A percentile compares a stretch with the other conserved stretches of the same genome.
phyloP scores from a whole-genome alignment of 768 basidiomycete genomes.

The Pleurotus citrinopileatus region DNA sequence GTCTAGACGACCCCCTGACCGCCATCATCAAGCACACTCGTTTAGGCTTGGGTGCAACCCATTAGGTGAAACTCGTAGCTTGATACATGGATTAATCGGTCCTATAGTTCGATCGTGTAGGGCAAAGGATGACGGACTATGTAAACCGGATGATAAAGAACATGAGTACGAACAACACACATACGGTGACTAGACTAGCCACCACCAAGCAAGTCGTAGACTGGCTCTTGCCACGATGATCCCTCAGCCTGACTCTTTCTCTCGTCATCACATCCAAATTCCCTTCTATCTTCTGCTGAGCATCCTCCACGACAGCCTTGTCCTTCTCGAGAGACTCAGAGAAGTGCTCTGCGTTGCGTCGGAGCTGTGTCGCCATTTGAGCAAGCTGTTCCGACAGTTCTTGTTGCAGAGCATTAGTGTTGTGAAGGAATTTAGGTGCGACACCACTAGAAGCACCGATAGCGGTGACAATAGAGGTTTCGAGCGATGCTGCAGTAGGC shows the following conservation, averaged over 20 bases:
- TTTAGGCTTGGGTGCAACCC: conserved; percentile 84
- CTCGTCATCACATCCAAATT: conserved; percentile 69
- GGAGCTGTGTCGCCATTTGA: conserved; percentile 86
- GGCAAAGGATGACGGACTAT: no score
- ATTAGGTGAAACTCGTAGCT: no score
- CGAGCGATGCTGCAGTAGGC: conserved; percentile 27
- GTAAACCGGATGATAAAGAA: conserved; percentile 71
- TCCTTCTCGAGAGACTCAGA: conserved; percentile 71
- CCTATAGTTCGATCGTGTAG: no score
- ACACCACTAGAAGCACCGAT: conserved; percentile 22
- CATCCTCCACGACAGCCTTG: conserved; percentile 61
- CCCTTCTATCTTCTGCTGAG: conserved; percentile 70
- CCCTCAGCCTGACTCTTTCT: conserved; percentile 58
- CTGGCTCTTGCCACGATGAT: conserved; percentile 60
- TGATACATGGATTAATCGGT: no score
- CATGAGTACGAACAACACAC: conserved; percentile 68
- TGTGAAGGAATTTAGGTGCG: conserved; percentile 42
- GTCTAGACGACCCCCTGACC: conserved; percentile 72
- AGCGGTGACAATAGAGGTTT: conserved; percentile 24
- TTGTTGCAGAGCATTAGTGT: conserved; percentile 66
- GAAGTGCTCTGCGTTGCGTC: conserved; percentile 80
- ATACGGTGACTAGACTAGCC: conserved; percentile 60
- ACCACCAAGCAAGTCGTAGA: conserved; percentile 74
- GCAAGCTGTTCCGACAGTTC: conserved; percentile 73
- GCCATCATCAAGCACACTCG: conserved; percentile 88